Base-by-base conservation (phyloP, 1,284 basidiomycete species). In the Trametes versicolor region DNA sequence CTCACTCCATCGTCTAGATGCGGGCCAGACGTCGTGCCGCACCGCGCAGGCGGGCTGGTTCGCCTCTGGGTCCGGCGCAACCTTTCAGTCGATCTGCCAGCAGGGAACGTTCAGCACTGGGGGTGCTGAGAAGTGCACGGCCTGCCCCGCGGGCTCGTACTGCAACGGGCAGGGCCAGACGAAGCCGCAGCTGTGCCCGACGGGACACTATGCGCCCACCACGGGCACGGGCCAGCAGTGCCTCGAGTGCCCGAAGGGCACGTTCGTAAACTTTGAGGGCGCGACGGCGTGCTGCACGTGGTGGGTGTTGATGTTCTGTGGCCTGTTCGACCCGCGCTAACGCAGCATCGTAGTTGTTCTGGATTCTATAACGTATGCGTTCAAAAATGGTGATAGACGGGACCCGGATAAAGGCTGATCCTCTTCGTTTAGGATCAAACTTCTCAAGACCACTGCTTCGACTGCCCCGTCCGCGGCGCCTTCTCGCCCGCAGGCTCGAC, bases 221-320 rank as follows among this genome's bases (percentile, higher is more conserved):
- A 56, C 63, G 8, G 68, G 65, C 10, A 41, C 58, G 3, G 68
- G 65, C 21, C 68, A 65, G 59, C 54, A 58, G 62, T 67, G 65
- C 29, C 37, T 49, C 32, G 66, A 65, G 52, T 74, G 73, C 54
- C 71, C 72, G 2, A 53, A 39, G 27, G 71, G 73, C 13, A 68
- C 70, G 53, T 74, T 73, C 63, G 70, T 63, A 37, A 49, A 59
- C 15, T 39, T 62, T 1, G 43, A 53, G 27, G 73, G 73, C 8
- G 71, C 72, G 5, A 73, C 71, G n/a, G 37, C 64, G 21, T 74
- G 72, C 50, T 74, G 72, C 56, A 47, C 41, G 17, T 74, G 72
- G 70, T 73, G 47, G 58, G 70, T 50, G 4, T 4, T 25, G 19
- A 15, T 17, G 2, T 25, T 23, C 2, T 36, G 51, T 13, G 6